Evolutionary conservation across 805 yeast species (phyloP).

Genomic region (Lachancea nothofagi): DNA sequence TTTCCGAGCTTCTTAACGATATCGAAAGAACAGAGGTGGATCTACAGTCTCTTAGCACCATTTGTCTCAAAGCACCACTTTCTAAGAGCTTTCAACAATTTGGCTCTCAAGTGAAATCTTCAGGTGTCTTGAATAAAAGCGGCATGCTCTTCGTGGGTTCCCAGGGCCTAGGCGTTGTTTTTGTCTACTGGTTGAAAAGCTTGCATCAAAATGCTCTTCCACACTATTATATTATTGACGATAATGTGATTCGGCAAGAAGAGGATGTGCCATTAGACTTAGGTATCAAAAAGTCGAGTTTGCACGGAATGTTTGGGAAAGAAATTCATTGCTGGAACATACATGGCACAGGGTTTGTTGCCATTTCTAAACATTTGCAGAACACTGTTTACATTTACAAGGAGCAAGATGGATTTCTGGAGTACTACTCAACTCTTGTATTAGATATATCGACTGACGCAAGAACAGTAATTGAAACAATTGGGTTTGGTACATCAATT

Average conservation of each 20-base stretch:
- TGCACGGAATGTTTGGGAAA: constrained; percentile 25
- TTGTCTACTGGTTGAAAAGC: constrained; percentile 12
- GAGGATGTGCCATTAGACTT: constrained; percentile 11
- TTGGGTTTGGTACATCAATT: constrained; percentile 33
- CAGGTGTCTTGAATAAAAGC: constrained; percentile 5
- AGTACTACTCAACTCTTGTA: constrained; percentile 10
- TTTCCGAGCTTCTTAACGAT: constrained; percentile 18
- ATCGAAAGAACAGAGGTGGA: constrained; percentile 9
- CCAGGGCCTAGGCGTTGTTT: constrained; percentile 21
- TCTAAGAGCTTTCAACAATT: constrained; percentile 19
- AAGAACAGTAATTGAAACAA: constrained; percentile 21
- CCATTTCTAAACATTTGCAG: constrained; percentile 22
- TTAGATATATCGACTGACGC: constrained; percentile 11
- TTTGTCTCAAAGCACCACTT: constrained; percentile 14
- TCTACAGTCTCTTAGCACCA: constrained; percentile 9
- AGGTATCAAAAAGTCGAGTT: constrained; percentile 12
- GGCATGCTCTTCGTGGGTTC: constrained; percentile 18
- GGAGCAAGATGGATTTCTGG: constrained; percentile 13
- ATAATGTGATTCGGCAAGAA: constrained; percentile 9
- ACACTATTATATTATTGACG: constrained; percentile 13
- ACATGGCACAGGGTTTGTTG: constrained; percentile 14
- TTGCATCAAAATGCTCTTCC: constrained; percentile 15
- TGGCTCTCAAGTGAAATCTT: constrained; percentile 17
- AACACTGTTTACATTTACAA: constrained; percentile 19
- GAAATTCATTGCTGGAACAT: constrained; percentile 13